Evolutionary conservation across 1,284 basidiomycete genomes (phyloP), one percentile per base, ranked within the genome.

Genomic region (Tausonia pullulans): DNA sequence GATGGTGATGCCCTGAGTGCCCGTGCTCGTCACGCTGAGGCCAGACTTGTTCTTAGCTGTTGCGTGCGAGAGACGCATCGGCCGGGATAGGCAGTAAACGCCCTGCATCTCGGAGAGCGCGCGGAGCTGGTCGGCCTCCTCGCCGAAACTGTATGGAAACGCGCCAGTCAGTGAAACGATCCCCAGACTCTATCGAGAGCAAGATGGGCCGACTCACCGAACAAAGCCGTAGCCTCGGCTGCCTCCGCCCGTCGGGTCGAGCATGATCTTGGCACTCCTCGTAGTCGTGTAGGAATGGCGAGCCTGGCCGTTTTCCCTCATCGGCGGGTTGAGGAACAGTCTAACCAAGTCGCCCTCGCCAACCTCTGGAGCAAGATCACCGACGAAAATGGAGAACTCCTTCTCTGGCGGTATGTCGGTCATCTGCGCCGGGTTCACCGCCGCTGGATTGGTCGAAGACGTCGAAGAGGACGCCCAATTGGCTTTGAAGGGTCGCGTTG

Each of bases 181-280:
- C 27, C 27, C 27, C 27, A 27, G 27, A 27, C 27, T 27, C 27
- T 2, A 27, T 27, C 6, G 10, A 8, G 8, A 44, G 54, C 41
- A 56, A 56, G 44, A 59, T 14, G 40, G 40, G 41, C n/a, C 3
- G 5, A 74, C 81, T 67, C 68, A 85, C 87, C 90, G 82, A 46
- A 93, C 89, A 71, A 93, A 93, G 41, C 90, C 90, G 74, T 92
- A 93, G 5, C 90, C 89, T 69, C 88, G 81, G 52, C 88, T 90
- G n/a, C 90, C 83, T 39, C 90, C 90, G 8, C 89, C 90, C 50
- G 86, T 83, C 8, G 89, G 88, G 74, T 93, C 90, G 56, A 89
- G 78, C 89, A 93, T 92, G 69, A 93, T 92, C 78, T 93, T 93
- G 45, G 90, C 90, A 73, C 88, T 92, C 78, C 90, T 90, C 76